Conservation (phyloP, 768 basidiomycete genomes). For the Hypsizygus marmoreus region DNA sequence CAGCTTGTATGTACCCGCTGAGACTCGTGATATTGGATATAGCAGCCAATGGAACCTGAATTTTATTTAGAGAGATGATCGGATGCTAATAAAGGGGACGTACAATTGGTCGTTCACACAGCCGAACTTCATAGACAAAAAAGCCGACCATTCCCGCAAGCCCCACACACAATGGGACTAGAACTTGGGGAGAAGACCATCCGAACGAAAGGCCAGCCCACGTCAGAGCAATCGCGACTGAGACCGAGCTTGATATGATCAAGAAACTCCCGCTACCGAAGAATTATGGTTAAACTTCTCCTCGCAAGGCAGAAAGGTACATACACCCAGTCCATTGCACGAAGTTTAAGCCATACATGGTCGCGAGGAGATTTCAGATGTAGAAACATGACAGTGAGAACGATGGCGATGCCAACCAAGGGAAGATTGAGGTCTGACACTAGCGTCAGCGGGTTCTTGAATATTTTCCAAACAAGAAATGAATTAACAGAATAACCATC, state of each 20-base stretch:
- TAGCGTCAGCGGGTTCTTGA: background rate
- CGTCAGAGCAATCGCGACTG: conserved; percentile 41
- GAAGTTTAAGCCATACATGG: conserved; percentile 31
- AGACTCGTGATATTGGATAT: conserved; percentile 36
- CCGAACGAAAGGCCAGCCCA: conserved; percentile 48
- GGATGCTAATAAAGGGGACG: background rate
- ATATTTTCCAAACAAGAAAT: background rate
- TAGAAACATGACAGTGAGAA: conserved; percentile 14
- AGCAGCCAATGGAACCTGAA: conserved; percentile 18
- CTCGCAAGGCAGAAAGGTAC: conserved; percentile 20
- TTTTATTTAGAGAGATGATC: background rate
- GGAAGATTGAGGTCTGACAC: conserved; percentile 19
- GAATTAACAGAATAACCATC: conserved; percentile 44
- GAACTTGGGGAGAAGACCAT: conserved; percentile 43
- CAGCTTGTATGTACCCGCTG: conserved; percentile 29
- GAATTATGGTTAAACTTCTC: conserved; percentile 8
- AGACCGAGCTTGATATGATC: conserved; percentile 34
- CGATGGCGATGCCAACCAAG: conserved; percentile 8
- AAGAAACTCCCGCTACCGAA: conserved; percentile 43
- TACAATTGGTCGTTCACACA: conserved; percentile 27
- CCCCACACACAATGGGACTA: conserved; percentile 49
- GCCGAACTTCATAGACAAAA: conserved; percentile 39
- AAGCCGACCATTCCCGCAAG: conserved; percentile 37
- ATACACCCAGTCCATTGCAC: conserved; percentile 45
- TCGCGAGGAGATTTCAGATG: conserved; percentile 19